These are phyloP conservation scores for Pyricularia grisea DNA, from an alignment of 2,329 filamentous ascomycete genomes.

Conservation along the genomic window DNA sequence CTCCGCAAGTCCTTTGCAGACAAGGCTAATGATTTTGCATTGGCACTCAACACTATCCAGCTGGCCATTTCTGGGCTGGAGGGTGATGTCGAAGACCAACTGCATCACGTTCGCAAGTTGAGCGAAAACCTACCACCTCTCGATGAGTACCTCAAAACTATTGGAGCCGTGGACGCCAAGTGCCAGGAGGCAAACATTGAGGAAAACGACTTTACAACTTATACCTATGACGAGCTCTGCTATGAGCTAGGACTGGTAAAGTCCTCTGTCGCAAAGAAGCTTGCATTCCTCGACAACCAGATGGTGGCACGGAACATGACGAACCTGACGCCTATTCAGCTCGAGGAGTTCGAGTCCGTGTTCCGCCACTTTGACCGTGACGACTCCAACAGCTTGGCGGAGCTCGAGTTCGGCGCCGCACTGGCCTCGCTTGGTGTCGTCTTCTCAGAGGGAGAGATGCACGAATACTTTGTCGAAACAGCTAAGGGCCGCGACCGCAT, in stretches of 20 bases:
- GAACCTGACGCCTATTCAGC: constrained; percentile 92
- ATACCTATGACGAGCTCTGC: constrained; percentile 90
- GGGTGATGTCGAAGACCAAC: constrained; percentile 91
- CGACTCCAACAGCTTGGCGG: constrained; percentile 77
- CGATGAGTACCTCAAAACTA: constrained; percentile 84
- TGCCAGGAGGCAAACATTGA: constrained; percentile 97
- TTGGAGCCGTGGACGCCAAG: constrained; percentile 75
- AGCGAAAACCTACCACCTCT: constrained; percentile 79
- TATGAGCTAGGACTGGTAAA: constrained; percentile 92
- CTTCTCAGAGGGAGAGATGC: constrained; percentile 97
- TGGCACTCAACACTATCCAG: constrained; percentile 90
- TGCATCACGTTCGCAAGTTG: constrained; percentile 76
- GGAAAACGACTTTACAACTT: constrained; percentile 99
- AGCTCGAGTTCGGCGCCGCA: constrained; percentile 92
- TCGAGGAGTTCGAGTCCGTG: constrained; percentile 97
- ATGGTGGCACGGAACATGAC: constrained; percentile 98
- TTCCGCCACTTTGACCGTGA: constrained; percentile 98
- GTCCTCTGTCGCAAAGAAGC: constrained; percentile 88
- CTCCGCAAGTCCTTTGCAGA: constrained; percentile 89
- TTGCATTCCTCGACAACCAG: constrained; percentile 95
- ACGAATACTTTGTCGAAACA: constrained; percentile 86
- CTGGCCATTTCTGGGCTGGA: constrained; percentile 94
- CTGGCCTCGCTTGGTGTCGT: constrained; percentile 91
- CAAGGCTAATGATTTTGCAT: constrained; percentile 95
- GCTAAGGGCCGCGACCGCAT: constrained; percentile 70